Evolutionary conservation across 192 early-diverging fungal species (phyloP).

Genomic region (Coemansia sp.): DNA sequence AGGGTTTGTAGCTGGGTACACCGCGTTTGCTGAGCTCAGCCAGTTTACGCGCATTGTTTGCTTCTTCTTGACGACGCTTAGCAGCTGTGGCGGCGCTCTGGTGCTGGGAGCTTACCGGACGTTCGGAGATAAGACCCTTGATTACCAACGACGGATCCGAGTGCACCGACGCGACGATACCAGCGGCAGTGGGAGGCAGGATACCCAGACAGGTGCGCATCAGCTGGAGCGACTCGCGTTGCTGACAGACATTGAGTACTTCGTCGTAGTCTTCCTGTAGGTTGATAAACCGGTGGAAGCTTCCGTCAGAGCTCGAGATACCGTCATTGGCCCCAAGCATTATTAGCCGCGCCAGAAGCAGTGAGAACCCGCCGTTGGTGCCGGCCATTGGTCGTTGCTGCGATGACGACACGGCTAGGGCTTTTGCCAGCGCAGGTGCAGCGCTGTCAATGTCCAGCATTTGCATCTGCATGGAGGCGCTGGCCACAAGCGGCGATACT

Average conservation of each 20-base stretch:
- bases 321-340: constrained; percentile 52
- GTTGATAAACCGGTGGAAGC: constrained; percentile 76
- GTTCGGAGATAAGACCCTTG: constrained; percentile 54
- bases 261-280: constrained; percentile 72
- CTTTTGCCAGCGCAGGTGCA: constrained; percentile 58
- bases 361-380: constrained; percentile 59
- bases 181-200: constrained; percentile 71
- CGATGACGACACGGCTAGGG: constrained; percentile 52
- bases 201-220: constrained; percentile 65
- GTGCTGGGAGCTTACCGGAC: constrained; percentile 30
- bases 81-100: constrained; percentile 11
- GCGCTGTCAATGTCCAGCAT: constrained; percentile 45
- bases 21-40: constrained; percentile 19
- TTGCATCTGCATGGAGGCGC: constrained; percentile 44
- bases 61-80: neutral
- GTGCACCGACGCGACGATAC: constrained; percentile 69
- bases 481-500: constrained; percentile 57
- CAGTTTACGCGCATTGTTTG: constrained; percentile 14
- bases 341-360: constrained; percentile 66
- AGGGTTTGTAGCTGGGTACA: constrained; percentile 35
- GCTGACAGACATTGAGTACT: constrained; percentile 49
- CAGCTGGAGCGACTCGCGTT: constrained; percentile 59
- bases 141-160: constrained; percentile 49
- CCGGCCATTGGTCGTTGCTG: constrained; percentile 56
- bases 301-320: constrained; percentile 44